Evolutionary conservation across 352 stramenopile genomes (phyloP).

Genomic region (Blastocystis sp.): DNA sequence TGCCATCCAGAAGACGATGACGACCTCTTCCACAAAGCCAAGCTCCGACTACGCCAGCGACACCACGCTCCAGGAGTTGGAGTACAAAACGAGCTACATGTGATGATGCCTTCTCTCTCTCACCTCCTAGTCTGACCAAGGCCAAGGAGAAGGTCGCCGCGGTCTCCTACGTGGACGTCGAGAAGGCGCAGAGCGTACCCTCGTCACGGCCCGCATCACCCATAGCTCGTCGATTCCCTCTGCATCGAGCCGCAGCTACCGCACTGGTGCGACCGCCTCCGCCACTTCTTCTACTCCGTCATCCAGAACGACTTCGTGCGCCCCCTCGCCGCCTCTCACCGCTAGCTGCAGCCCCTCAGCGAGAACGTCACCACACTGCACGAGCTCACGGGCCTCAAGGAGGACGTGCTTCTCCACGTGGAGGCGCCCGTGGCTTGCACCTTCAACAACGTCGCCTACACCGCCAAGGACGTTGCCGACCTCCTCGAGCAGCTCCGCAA

Average conservation of each 20-base stretch:
- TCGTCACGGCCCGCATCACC: neutral
- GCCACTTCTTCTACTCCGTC: conserved; percentile 48
- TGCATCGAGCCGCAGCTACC: conserved; percentile 22
- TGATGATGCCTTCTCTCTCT: neutral
- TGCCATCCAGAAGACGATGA: neutral
- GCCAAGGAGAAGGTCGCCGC: conserved; percentile 46
- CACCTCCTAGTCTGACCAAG: conserved; percentile 24
- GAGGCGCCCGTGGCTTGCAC: neutral
- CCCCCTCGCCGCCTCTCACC: neutral
- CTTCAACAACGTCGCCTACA: neutral
- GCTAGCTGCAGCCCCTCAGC: conserved; percentile 1
- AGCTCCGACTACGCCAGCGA: neutral
- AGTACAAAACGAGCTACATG: conserved; percentile 41
- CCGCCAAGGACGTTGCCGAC: neutral
- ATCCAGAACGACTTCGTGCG: conserved; percentile 13
- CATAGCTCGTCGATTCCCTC: conserved; percentile 25
- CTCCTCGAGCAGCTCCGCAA: conserved; percentile 14
- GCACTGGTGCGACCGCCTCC: conserved; percentile 52
- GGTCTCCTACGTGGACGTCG: conserved; percentile 41
- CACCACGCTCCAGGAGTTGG: conserved; percentile 15
- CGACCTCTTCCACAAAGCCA: neutral
- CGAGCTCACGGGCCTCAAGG: neutral
- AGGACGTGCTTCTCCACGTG: conserved; percentile 17
- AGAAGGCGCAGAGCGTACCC: conserved; percentile 27
- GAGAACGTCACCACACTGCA: conserved; percentile 10